Base-by-base conservation (phyloP, 140 eudicot genomes). In the Flaveria floridana region DNA sequence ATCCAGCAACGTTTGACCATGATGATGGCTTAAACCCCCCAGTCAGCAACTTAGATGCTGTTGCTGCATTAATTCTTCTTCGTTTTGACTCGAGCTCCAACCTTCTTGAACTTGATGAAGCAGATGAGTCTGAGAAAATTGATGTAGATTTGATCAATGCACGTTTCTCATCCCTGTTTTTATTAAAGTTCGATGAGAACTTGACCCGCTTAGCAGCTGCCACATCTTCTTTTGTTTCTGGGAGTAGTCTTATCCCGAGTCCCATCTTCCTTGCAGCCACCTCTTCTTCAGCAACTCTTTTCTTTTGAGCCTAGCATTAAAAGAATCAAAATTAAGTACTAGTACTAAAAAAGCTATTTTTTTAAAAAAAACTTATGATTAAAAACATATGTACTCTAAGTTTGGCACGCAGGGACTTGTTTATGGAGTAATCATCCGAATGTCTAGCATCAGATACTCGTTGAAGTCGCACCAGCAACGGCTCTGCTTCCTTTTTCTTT, bases 401-500 rank as follows among this genome's bases (percentile, higher is more conserved):
- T 78, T 74, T 82, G 50, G 87, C 87, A 28, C 96, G 83, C 18
- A 91, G 87, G n/a, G 97, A 83, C 70, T 75, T 89, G 85, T 91
- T 91, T 37, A 87, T 28, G 18, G 94, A 68, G 70, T 91, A 91
- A 71, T 89, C 87, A 64, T 89, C 90, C 47, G 83, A 82, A 78
- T 87, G 93, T 58, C 96, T 77, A 39, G 89, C 63, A 74, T 91
- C 97, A 52, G 96, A 88, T 53, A 85, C 82, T 23, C 85, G 74
- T 73, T 91, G 96, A 67, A 91, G 88, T 19, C 97, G 89, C 47
- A 91, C 96, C 53, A 91, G 82, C 53, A 80, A 82, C 0, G 97
- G 97, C 52, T 91, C 96, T 2, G 94, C 97, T 87, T 85, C 94
- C 81, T 91, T 89, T 69, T 91, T 91, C 83, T 91, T 91, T 75